Evolutionary conservation across 2,329 filamentous ascomycete genomes (phyloP).

Genomic region (Penicillium sp.): DNA sequence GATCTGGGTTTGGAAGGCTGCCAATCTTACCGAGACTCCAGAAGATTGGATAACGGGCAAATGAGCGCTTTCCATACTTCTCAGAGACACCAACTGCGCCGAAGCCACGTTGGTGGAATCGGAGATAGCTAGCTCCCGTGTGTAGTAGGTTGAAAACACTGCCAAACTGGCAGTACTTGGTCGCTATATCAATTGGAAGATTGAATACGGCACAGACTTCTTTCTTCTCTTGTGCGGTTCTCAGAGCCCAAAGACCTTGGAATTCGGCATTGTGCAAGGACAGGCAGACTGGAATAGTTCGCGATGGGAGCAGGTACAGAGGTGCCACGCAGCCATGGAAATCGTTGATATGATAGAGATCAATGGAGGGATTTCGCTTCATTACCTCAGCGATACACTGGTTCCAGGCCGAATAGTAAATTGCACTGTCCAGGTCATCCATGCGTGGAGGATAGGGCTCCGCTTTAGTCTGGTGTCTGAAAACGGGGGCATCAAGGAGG

Average conservation of each 20-base stretch:
- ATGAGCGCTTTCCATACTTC: constrained; percentile 68
- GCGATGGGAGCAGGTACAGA: constrained; percentile 59
- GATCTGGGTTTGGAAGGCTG: constrained; percentile 64
- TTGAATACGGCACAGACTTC: constrained; percentile 67
- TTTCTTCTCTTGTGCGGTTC: constrained; percentile 58
- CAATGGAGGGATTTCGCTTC: constrained; percentile 58
- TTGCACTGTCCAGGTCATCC: constrained; percentile 66
- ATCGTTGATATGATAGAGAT: constrained; percentile 66
- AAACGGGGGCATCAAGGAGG: constrained; percentile 65
- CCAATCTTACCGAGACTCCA: constrained; percentile 65
- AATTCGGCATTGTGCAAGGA: constrained; percentile 71
- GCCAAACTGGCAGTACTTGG: constrained; percentile 65
- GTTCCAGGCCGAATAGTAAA: constrained; percentile 70
- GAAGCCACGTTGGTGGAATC: constrained; percentile 66
- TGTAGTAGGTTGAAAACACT: constrained; percentile 69
- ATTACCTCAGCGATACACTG: constrained; percentile 66
- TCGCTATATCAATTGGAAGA: constrained; percentile 56
- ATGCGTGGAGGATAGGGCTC: constrained; percentile 67
- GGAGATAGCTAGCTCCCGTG: constrained; percentile 63
- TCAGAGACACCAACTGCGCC: constrained; percentile 67
- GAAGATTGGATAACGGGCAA: constrained; percentile 67
- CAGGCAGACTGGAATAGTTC: constrained; percentile 60
- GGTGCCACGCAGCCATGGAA: constrained; percentile 65
- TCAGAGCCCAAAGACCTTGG: constrained; percentile 67
- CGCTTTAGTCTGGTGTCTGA: constrained; percentile 62